A percentile compares a stretch with the other conserved stretches of the same genome.
These are phyloP conservation scores for Sarcomyxa edulis DNA, from an alignment of 768 basidiomycete genomes.

Conservation along the genomic window DNA sequence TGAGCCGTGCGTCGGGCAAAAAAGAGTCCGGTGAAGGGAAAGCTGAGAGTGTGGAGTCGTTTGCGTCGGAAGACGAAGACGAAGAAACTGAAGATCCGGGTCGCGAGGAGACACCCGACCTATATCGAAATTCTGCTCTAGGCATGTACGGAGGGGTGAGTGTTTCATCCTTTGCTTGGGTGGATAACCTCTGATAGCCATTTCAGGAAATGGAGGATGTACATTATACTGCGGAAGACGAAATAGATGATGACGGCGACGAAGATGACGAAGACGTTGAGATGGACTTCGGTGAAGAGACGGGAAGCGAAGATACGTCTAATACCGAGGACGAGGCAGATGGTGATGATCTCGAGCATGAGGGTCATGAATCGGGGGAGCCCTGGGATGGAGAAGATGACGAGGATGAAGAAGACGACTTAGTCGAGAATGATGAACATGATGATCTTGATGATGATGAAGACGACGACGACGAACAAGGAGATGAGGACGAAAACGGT, in stretches of 20 bases:
- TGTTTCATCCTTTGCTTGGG: conserved; percentile 13
- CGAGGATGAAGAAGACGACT: conserved; percentile 64
- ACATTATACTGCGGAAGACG: conserved; percentile 63
- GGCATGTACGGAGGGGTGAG: conserved; percentile 93
- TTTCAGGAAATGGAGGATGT: conserved; percentile 81
- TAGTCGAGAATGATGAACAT: conserved; percentile 44
- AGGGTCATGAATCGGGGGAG: conserved; percentile 50
- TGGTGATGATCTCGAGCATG: conserved; percentile 59
- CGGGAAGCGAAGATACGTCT: conserved; percentile 78
- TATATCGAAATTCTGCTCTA: conserved; percentile 94
- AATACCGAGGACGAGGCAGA: conserved; percentile 67
- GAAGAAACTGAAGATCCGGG: conserved; percentile 47
- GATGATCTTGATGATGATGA: conserved; percentile 44
- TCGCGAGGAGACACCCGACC: conserved; percentile 83
- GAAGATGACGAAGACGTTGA: conserved; percentile 82
- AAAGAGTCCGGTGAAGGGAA: conserved; percentile 54
- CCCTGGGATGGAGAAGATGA: conserved; percentile 68
- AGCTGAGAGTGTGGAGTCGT: conserved; percentile 43
- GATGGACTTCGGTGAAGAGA: conserved; percentile 83
- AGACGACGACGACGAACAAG: conserved; percentile 38
- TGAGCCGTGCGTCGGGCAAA: conserved; percentile 77
- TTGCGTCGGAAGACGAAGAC: conserved; percentile 49
- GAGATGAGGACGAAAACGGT: conserved; percentile 44
- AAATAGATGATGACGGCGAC: conserved; percentile 78
- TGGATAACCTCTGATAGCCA: neutral